These are phyloP conservation scores for Didymella lethalis DNA, from an alignment of 2,329 filamentous ascomycete species.

Conservation along the genomic window DNA sequence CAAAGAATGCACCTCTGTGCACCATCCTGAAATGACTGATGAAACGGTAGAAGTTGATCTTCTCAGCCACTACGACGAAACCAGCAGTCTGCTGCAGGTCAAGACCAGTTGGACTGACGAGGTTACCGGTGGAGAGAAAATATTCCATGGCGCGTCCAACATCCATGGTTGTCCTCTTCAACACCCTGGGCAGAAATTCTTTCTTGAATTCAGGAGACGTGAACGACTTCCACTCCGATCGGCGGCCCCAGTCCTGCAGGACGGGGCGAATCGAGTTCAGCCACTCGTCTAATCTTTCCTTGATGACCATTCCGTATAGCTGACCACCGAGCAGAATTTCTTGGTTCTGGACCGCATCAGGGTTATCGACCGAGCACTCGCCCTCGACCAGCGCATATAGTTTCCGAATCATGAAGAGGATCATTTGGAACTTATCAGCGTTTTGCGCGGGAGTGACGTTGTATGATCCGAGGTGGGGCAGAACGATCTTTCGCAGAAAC, in stretches of 20 bases:
- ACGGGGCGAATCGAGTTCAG: slow-evolving; percentile 69
- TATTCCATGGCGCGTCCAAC: slow-evolving; percentile 89
- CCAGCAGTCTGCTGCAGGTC: slow-evolving; percentile 95
- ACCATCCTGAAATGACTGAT: slow-evolving; percentile 99
- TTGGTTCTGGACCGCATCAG: slow-evolving; percentile 95
- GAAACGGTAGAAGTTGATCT: slow-evolving; percentile 98
- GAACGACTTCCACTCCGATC: slow-evolving; percentile 66
- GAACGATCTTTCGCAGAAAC: slow-evolving; percentile 86
- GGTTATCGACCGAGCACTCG: slow-evolving; percentile 92
- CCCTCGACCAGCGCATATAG: slow-evolving; percentile 92
- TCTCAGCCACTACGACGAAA: slow-evolving; percentile 96
- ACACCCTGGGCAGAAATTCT: slow-evolving; percentile 80
- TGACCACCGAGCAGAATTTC: slow-evolving; percentile 94
- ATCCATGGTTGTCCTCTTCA: slow-evolving; percentile 85
- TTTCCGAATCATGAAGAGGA: slow-evolving; percentile 96
- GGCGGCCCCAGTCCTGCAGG: slow-evolving; percentile 63
- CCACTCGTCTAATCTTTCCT: slow-evolving; percentile 93
- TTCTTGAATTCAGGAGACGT: slow-evolving; percentile 76
- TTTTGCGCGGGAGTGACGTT: slow-evolving; percentile 86
- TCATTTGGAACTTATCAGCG: slow-evolving; percentile 89
- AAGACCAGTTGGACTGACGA: slow-evolving; percentile 87
- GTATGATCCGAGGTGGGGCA: slow-evolving; percentile 88
- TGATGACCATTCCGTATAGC: slow-evolving; percentile 92
- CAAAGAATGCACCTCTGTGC: slow-evolving; percentile 98
- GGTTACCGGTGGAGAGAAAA: slow-evolving; percentile 93